Evolutionary conservation across 768 basidiomycete genomes (phyloP).

Genomic region (Favolaschia claudopus): DNA sequence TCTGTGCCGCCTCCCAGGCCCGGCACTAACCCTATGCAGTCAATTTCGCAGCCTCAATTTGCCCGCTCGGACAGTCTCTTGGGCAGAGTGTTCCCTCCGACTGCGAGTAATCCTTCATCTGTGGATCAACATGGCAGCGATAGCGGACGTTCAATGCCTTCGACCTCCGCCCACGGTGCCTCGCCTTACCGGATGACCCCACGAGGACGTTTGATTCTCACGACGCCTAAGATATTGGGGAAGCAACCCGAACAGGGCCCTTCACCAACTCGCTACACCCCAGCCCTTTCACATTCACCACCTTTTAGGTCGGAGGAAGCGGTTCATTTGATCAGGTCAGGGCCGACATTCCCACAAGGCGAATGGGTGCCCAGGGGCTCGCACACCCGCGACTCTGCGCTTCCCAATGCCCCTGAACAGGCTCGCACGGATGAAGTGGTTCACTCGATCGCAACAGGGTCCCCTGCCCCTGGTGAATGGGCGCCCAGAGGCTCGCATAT

Average conservation of each 20-base stretch:
- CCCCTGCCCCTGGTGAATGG: neutral
- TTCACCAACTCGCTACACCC: too few species aligned
- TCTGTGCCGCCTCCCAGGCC: neutral
- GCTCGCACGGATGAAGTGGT: neutral
- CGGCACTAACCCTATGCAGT: neutral
- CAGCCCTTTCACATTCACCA: neutral
- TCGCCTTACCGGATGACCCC: slow-evolving; percentile 21
- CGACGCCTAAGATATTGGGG: slow-evolving; percentile 19
- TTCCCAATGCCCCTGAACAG: neutral
- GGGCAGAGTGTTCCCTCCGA: slow-evolving; percentile 36
- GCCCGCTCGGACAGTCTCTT: slow-evolving; percentile 33
- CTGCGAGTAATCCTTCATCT: slow-evolving; percentile 26
- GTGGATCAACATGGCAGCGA: slow-evolving; percentile 26
- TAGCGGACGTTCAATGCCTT: slow-evolving; percentile 29
- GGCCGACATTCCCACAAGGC: neutral
- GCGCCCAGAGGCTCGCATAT: slow-evolving; percentile 9
- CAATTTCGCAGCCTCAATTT: neutral
- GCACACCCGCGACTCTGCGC: neutral
- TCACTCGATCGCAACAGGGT: neutral
- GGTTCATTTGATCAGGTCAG: neutral
- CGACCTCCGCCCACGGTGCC: slow-evolving; percentile 21
- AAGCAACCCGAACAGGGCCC: too few species aligned
- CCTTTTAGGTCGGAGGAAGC: slow-evolving; percentile 17
- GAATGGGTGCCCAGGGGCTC: neutral
- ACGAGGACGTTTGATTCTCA: slow-evolving; percentile 19